These are phyloP conservation scores for Poa pratensis DNA, from an alignment of 176 grass and related monocot genomes.

Conservation along the genomic window DNA sequence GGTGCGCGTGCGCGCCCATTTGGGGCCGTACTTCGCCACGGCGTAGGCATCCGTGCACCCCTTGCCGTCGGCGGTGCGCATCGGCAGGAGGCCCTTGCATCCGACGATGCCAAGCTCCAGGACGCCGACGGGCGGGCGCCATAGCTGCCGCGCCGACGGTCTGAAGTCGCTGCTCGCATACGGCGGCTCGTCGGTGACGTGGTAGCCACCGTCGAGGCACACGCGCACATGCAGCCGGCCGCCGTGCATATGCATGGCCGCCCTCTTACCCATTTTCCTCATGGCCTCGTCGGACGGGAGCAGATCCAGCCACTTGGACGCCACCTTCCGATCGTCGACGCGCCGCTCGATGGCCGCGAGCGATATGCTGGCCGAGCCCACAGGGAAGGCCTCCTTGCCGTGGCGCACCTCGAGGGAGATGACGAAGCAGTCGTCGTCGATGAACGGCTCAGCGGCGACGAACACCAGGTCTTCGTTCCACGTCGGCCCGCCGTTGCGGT, in stretches of 20 bases:
- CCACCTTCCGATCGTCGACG: conserved; percentile 86
- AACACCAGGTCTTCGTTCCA: conserved; percentile 97
- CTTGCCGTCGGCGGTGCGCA: conserved; percentile 76
- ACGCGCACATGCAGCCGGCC: conserved; percentile 76
- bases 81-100: conserved; percentile 79
- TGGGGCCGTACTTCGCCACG: conserved; percentile 87
- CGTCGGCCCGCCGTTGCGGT: conserved; percentile 62
- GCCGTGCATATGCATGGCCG: conserved; percentile 42
- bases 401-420: conserved; percentile 80
- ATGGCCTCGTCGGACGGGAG: conserved; percentile 57
- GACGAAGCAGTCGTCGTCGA: conserved; percentile 65
- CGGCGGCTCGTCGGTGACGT: conserved; percentile 73
- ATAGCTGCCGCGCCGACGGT: conserved; percentile 87
- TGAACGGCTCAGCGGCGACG: conserved; percentile 79
- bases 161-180: conserved; percentile 78
- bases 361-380: conserved; percentile 64
- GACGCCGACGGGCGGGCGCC: conserved; percentile 62
- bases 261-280: conserved; percentile 44
- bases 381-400: conserved; percentile 60
- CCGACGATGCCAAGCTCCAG: conserved; percentile 87
- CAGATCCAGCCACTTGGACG: conserved; percentile 80
- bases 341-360: conserved; percentile 74
- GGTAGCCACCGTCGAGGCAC: conserved; percentile 92
- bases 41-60: conserved; percentile 80
- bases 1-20: conserved; percentile 95